Base-by-base conservation (phyloP, 805 yeast genomes). In the Pichia eremophila region DNA sequence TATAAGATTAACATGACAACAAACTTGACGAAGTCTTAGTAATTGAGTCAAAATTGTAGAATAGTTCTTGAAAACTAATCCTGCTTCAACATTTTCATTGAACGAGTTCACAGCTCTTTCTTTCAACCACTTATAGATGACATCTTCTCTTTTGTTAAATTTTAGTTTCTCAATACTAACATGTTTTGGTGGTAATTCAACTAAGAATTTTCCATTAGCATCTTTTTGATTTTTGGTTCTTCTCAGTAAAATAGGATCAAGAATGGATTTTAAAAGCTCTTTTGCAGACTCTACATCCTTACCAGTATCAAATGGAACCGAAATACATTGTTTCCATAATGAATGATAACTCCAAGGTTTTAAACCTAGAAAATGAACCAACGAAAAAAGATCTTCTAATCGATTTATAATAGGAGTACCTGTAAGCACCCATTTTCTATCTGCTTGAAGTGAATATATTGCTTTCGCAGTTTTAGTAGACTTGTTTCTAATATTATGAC, bases 381-480 rank as follows among this genome's bases (percentile, higher is more conserved):
- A 64, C 7, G 95, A 82, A 59, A 77, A 90, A 42, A 91, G 65
- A 62, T 91, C 98, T 62, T 91, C 97, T 10, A 91, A 69, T 52
- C 90, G 69, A 62, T 90, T 90, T 38, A 89, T 84, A 29, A 90
- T 85, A 0, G 98, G 97, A 0, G 98, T 90, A 8, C 98, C 98
- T 0, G 97, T 88, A 42, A 91, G 68, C 4, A 84, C 71, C 98
- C 98, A 90, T 51, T 79, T 78, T 43, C 93, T 70, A 18, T 72
- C 68, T 56, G 86, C 79, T 10, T 66, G 57, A n/a, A 90, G 59
- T 22, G 77, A 83, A 63, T 77, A 78, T 8, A 89, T 74, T 0
- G 97, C 84, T 53, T 80, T 82, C 0, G 96, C 80, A 0, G 95
- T 83, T 49, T 82, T 82, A 2, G 95, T 81, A 41, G 75, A 68